Base-by-base conservation (phyloP, 768 basidiomycete species). In the Psilocybe tampanensis region DNA sequence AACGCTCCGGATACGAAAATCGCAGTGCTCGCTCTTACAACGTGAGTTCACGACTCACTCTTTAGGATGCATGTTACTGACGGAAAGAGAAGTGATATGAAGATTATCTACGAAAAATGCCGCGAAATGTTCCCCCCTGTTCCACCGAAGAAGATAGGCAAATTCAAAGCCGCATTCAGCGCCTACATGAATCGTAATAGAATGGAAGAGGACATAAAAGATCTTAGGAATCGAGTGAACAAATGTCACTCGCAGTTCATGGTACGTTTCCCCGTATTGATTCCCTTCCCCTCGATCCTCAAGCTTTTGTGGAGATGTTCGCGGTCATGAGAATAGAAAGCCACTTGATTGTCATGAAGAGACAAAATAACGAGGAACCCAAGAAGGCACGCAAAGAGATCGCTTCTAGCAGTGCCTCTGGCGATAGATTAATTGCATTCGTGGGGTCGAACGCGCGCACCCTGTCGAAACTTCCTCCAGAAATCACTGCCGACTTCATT, bases 231-330 rank as follows among this genome's bases (percentile, higher is more conserved):
- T 47, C 52, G 50, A n/a, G 53, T 61, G 21, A 51, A 51, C 29
- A 54, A 48, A 49, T 61, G 56, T 18, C 52, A 57, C 12, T 54
- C 55, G 12, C 55, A 44, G 15, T 51, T 61, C 21, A 51, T 56
- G 49, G 60, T 61, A 23, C 8, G 55, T 50, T 24, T 29, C 29
- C 9, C 9, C 9, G 29, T 29, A 6, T 24, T 5, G 6, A 22
- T 21, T 5, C 9, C 23, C 2, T 19, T 44, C 19, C 12, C 21
- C 1, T 22, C 21, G 12, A 18, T 23, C n/a, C 29, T 17, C 34
- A 2, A 19, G 19, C 13, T 54, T 3, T 7, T 22, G 26, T 36
- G 18, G 19, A 61, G 60, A 57, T 56, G 47, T 61, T 61, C 11
- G 42, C 55, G 17, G 23, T 56, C 8, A 54, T 54, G 51, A 50